phyloP scores from a whole-genome alignment of 805 yeast species.

The Saccharomycopsis oosterbeekiorum region DNA sequence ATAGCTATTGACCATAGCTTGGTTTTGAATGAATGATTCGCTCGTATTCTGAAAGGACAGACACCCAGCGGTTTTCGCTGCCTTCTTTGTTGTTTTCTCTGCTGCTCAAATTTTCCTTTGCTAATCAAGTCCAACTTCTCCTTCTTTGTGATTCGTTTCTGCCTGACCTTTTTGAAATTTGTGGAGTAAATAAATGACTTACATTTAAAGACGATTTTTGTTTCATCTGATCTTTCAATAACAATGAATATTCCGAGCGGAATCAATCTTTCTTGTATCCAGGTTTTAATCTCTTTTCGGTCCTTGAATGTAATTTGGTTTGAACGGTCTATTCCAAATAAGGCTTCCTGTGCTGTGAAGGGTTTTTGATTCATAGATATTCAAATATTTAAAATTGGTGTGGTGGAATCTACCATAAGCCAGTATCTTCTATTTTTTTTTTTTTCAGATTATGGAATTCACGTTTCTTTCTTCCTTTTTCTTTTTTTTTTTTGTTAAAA shows the following conservation, averaged over 20 bases:
- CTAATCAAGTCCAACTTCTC: constrained; percentile 20
- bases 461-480: neutral
- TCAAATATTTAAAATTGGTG: neutral
- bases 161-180: constrained; percentile 15
- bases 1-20: constrained; percentile 52
- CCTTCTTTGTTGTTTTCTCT: constrained; percentile 6
- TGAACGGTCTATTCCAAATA: neutral
- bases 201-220: constrained; percentile 27
- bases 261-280: constrained; percentile 16
- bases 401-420: neutral
- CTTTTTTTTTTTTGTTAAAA: neutral
- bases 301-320: constrained; percentile 7
- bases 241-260: constrained; percentile 21
- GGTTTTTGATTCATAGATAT: neutral
- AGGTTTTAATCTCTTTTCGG: constrained; percentile 15
- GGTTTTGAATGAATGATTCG: constrained; percentile 45
- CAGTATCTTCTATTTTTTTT: neutral
- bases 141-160: constrained; percentile 18
- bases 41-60: constrained; percentile 59
- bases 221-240: constrained; percentile 26
- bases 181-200: constrained; percentile 19
- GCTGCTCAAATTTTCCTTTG: constrained; percentile 19
- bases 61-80: neutral
- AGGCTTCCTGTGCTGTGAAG: neutral
- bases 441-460: neutral